A percentile compares a stretch with the other conserved stretches of the same genome.
These are phyloP conservation scores for Tylopilus sp. DNA, from an alignment of 768 basidiomycete genomes.

Conservation along the genomic window DNA sequence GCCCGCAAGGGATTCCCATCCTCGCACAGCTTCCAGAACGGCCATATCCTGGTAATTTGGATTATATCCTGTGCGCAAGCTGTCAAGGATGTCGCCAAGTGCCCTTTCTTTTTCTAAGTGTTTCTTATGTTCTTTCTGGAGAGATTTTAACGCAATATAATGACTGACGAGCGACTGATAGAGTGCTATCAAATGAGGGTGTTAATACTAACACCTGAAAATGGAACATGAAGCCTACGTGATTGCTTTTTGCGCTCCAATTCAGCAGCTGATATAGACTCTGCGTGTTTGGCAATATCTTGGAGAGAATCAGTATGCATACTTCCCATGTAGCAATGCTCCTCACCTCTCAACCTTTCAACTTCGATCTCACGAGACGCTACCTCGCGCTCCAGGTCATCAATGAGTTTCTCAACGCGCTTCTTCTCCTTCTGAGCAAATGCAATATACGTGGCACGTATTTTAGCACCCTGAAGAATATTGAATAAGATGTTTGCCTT, in stretches of 20 bases:
- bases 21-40: conserved; percentile 92
- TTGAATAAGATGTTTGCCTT: background rate
- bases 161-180: conserved; percentile 75
- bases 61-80: conserved; percentile 84
- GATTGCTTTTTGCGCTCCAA: conserved; percentile 85
- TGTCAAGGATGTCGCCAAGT: conserved; percentile 78
- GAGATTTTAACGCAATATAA: conserved; percentile 68
- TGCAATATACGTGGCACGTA: conserved; percentile 82
- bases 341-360: conserved; percentile 63
- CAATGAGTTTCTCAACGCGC: conserved; percentile 65
- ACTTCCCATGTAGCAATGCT: background rate
- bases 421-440: conserved; percentile 89
- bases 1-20: conserved; percentile 77
- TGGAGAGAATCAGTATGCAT: background rate
- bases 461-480: conserved; percentile 73
- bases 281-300: conserved; percentile 78
- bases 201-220: background rate
- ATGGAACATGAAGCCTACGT: conserved; percentile 47
- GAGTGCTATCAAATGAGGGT: conserved; percentile 57
- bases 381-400: conserved; percentile 56
- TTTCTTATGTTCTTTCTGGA: conserved; percentile 68
- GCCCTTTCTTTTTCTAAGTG: conserved; percentile 72
- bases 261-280: conserved; percentile 74
- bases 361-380: conserved; percentile 65
- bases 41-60: conserved; percentile 99